Percentiles rank a stretch among this genome's conserved stretches.
These are phyloP conservation scores for Candida koratica DNA, from an alignment of 805 yeast species.

Conservation along the genomic window DNA sequence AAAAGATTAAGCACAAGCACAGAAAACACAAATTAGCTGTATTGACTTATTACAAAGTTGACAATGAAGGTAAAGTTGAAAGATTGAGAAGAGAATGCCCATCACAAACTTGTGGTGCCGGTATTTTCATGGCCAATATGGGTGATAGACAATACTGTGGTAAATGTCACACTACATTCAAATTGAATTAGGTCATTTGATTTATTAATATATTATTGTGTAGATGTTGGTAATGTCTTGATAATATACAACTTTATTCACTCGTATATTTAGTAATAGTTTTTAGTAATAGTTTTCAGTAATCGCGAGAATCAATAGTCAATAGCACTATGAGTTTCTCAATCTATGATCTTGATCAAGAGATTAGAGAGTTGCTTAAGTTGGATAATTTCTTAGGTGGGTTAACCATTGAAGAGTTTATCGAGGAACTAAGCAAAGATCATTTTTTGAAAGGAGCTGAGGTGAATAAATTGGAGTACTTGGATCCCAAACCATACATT, in stretches of 20 bases:
- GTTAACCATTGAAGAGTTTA: slow-evolving; percentile 70
- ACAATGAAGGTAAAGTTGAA: slow-evolving; percentile 96
- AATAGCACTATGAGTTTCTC: slow-evolving; percentile 33
- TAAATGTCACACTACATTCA: slow-evolving; percentile 96
- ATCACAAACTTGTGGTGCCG: slow-evolving; percentile 90
- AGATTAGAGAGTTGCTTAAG: slow-evolving; percentile 51
- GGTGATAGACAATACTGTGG: slow-evolving; percentile 99
- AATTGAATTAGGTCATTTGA: slow-evolving; percentile 24
- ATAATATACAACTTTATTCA: slow-evolving; percentile 1
- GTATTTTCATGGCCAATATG: slow-evolving; percentile 99
- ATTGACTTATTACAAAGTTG: slow-evolving; percentile 98
- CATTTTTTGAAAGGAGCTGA: slow-evolving; percentile 51
- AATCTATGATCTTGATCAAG: slow-evolving; percentile 62
- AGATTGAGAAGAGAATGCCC: slow-evolving; percentile 99
- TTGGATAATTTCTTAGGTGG: slow-evolving; percentile 65
- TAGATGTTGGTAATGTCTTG: no score
- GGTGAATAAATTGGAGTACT: slow-evolving; percentile 47
- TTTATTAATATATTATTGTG: no score
- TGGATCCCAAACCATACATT: slow-evolving; percentile 93
- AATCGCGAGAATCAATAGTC: slow-evolving; percentile 12
- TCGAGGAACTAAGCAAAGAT: slow-evolving; percentile 72
- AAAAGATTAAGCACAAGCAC: slow-evolving; percentile 99
- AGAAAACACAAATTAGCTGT: slow-evolving; percentile 99
- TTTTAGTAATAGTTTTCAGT: no score
- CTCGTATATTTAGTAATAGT: no score